Percentiles rank a stretch among this genome's conserved stretches.
phyloP scores from a whole-genome alignment of 176 grass and related monocot genomes.

The Carex cristatella region DNA sequence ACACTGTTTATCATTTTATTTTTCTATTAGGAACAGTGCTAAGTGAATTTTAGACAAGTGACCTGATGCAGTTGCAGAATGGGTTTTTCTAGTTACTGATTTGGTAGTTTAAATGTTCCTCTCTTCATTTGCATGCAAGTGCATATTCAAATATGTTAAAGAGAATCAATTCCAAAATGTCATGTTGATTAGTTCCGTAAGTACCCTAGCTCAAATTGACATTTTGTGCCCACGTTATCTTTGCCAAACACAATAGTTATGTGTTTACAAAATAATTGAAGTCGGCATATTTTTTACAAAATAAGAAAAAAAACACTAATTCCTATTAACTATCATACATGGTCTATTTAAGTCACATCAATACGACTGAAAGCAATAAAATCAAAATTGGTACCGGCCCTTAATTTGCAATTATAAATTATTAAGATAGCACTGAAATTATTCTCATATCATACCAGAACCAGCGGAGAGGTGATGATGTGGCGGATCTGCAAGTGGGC shows the following conservation, averaged over 20 bases:
- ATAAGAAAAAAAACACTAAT: not conserved
- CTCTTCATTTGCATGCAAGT: not conserved
- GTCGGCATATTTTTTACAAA: not conserved
- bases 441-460: slow-evolving; percentile 29
- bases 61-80: not conserved
- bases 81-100: not conserved
- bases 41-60: slow-evolving; percentile 2
- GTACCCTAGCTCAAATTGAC: not conserved
- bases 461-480: slow-evolving; percentile 13
- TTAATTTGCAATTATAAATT: not conserved
- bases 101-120: not conserved
- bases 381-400: not conserved
- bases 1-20: not conserved
- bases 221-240: not conserved
- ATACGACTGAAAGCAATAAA: not conserved
- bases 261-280: not conserved
- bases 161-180: not conserved
- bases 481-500: not conserved
- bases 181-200: not conserved
- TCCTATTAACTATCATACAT: not conserved
- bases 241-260: not conserved
- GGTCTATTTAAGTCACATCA: not conserved
- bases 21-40: not conserved
- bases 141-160: not conserved
- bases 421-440: not conserved